Evolutionary conservation across 1,284 basidiomycete species (phyloP).

Genomic region (Rhodotorula mucilaginosa): DNA sequence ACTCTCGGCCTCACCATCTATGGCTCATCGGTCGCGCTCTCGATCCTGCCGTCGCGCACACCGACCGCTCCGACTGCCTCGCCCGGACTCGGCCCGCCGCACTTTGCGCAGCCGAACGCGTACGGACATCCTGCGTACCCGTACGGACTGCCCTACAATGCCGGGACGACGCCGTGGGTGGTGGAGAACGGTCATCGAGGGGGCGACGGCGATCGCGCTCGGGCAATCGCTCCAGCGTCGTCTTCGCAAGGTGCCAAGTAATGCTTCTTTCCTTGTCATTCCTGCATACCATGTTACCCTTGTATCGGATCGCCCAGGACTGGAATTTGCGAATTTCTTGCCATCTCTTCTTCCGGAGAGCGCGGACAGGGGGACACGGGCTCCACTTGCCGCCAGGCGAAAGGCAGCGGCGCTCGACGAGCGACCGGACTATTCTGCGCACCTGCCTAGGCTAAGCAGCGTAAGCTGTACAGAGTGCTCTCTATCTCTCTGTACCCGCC

Average conservation of each 20-base stretch:
- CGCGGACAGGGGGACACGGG: too few relatives aligned
- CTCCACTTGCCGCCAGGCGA: too few relatives aligned
- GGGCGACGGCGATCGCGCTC: not conserved
- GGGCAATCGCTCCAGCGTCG: too few relatives aligned
- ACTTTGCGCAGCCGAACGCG: not conserved
- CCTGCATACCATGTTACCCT: too few relatives aligned
- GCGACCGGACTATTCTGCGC: too few relatives aligned
- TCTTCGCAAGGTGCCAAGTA: too few relatives aligned
- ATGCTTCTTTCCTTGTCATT: too few relatives aligned
- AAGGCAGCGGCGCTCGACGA: too few relatives aligned
- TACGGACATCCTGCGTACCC: slow-evolving; percentile 6
- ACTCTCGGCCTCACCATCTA: slow-evolving; percentile 36
- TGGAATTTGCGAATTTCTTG: too few relatives aligned
- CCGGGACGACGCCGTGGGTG: slow-evolving; percentile 13
- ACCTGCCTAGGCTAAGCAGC: too few relatives aligned
- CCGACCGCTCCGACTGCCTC: not conserved
- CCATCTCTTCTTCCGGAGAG: too few relatives aligned
- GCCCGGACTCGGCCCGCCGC: not conserved
- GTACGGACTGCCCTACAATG: slow-evolving; percentile 24
- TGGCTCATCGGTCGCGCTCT: slow-evolving; percentile 35
- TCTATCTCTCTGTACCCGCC: not conserved
- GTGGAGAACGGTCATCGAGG: slow-evolving; percentile 13
- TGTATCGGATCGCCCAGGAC: too few relatives aligned
- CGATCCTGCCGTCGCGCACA: slow-evolving; percentile 27
- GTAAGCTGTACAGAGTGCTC: not conserved